Evolutionary conservation across 805 yeast species (phyloP).

Genomic region (Candida vaughaniae): DNA sequence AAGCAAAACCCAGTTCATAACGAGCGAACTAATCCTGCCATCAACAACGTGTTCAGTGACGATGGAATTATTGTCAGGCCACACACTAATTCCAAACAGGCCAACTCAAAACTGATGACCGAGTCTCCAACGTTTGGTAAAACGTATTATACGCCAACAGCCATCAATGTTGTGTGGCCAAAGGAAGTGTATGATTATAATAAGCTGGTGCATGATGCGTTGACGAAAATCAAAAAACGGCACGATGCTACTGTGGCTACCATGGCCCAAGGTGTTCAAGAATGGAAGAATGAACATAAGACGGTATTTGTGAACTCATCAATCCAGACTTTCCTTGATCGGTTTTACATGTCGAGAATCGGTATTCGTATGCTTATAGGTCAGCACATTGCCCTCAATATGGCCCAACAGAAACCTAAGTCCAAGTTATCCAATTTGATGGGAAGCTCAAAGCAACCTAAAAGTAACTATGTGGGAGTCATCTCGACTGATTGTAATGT

Average conservation of each 20-base stretch:
- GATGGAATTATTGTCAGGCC: slow-evolving; percentile 47
- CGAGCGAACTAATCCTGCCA: slow-evolving; percentile 34
- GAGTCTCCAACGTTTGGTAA: slow-evolving; percentile 43
- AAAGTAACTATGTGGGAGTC: slow-evolving; percentile 78
- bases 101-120: slow-evolving; percentile 8
- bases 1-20: slow-evolving; percentile 26
- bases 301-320: slow-evolving; percentile 60
- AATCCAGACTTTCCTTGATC: slow-evolving; percentile 77
- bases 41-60: slow-evolving; percentile 44
- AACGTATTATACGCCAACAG: slow-evolving; percentile 53
- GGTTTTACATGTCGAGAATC: slow-evolving; percentile 86
- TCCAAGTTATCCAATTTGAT: slow-evolving; percentile 35
- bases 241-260: slow-evolving; percentile 94
- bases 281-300: slow-evolving; percentile 66
- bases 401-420: slow-evolving; percentile 52
- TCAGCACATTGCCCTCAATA: slow-evolving; percentile 84
- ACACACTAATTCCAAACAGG: background rate
- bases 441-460: slow-evolving; percentile 13
- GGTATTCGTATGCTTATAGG: slow-evolving; percentile 94
- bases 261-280: slow-evolving; percentile 87
- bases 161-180: slow-evolving; percentile 63
- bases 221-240: slow-evolving; percentile 71
- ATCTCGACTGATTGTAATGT: slow-evolving; percentile 84
- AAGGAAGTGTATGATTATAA: slow-evolving; percentile 72
- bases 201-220: slow-evolving; percentile 59